Percentiles rank a stretch among this genome's conserved stretches.
Conservation (phyloP, 2,329 filamentous ascomycete genomes). For the Colletotrichum sp. region DNA sequence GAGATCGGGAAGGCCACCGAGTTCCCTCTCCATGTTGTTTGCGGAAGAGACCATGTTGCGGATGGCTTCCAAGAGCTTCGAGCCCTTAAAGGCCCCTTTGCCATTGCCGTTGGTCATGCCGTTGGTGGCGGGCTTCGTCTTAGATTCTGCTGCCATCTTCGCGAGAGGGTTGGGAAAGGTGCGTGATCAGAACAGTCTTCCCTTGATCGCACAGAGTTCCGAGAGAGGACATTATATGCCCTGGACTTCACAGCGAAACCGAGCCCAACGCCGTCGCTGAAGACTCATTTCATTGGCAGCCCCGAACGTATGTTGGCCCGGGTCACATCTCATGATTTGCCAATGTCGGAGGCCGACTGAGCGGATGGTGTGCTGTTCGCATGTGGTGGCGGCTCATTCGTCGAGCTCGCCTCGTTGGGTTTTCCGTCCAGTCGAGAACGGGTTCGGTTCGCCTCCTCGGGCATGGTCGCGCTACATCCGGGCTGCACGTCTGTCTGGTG, state of each 20-base stretch:
- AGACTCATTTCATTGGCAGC: not conserved
- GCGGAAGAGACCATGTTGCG: conserved; percentile 26
- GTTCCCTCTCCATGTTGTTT: conserved; percentile 31
- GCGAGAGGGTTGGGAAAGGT: not conserved
- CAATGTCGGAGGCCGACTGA: not conserved
- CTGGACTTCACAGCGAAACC: not conserved
- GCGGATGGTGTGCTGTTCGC: not conserved
- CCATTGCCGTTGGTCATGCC: conserved; percentile 23
- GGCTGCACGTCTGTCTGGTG: not conserved
- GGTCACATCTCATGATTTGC: not conserved
- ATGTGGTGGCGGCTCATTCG: not conserved
- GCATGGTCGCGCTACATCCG: not conserved
- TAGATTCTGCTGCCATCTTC: conserved; percentile 32
- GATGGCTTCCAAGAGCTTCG: conserved; percentile 28
- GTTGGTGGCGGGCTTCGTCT: conserved; percentile 24
- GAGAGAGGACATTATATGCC: not conserved
- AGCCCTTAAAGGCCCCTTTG: conserved; percentile 22
- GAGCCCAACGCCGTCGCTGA: not conserved
- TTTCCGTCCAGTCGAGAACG: not conserved
- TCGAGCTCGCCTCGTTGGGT: conserved; percentile 5
- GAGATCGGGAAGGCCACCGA: conserved; percentile 29
- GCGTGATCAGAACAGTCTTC: not conserved
- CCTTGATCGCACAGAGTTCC: not conserved
- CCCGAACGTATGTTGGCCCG: not conserved
- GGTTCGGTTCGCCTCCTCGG: not conserved